Base-by-base conservation (phyloP, 2,329 filamentous ascomycete species). In the Pyrenophora teres region DNA sequence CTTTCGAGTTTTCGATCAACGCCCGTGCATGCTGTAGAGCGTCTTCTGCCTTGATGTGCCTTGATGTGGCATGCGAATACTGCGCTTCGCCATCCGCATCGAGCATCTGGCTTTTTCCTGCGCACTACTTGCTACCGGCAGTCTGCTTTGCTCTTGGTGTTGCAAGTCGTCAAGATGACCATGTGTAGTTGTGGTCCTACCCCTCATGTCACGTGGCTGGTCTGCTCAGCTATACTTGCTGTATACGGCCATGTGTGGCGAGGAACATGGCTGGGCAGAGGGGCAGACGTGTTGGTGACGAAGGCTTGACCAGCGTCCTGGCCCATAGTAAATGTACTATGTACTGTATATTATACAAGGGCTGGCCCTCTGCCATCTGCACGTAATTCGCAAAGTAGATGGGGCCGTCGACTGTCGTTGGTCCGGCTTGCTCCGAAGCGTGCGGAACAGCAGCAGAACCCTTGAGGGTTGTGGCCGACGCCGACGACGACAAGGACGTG, bases 1-100 rank as follows among this genome's bases (percentile, higher is more conserved):
- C 42, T 41, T 56, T 55, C 31, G 50, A 49, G 46, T 52, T 60
- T 57, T 57, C 52, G 50, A 52, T 53, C n/a, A 19, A 36, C 37
- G 52, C 40, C 51, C 52, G 52, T 59, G 52, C 57, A 42, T 49
- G 12, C 9, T 31, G 27, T 23, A 39, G 16, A 43, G 42, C 23
- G 36, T 54, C 21, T 44, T 32, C 35, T 40, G 43, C 23, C 36
- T 32, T 16, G 38, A 38, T 41, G 46, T 40, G 43, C 23, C 36
- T 32, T 16, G 38, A 35, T 41, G 46, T 16, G 44, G 16, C 25
- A 23, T 25, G 40, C 37, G 36, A 31, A 46, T 40, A 35, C 25
- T 51, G 16, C 16, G 19, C 30, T 23, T n/a, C 27, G 16, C 31
- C 18, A 31, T 50, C 9, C 23, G 9, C 32, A 27, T 27, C 36